Percentiles rank a stretch among this genome's conserved stretches.
phyloP scores from a whole-genome alignment of 148 eudicot genomes.

The Nyssa sinensis region DNA sequence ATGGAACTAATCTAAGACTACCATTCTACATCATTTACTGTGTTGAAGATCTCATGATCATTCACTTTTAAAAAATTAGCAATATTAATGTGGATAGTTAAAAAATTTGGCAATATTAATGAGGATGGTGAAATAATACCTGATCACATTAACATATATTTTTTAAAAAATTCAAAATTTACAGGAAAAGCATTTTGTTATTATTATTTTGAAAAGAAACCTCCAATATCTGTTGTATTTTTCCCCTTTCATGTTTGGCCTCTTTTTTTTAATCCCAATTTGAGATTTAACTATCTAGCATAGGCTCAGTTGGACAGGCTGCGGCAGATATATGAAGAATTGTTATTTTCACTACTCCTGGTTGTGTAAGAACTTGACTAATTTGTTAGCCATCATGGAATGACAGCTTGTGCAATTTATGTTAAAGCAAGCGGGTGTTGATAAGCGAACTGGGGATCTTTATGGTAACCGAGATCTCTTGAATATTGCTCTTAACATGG shows the following conservation, averaged over 20 bases:
- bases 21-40: constrained; percentile 10
- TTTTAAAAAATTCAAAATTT: not conserved
- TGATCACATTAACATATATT: not conserved
- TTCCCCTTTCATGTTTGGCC: not conserved
- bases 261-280: not conserved
- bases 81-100: no score
- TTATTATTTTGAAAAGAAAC: not conserved
- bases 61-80: not conserved
- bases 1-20: constrained; percentile 24
- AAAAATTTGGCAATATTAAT: no score
- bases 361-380: constrained; percentile 2
- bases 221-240: not conserved
- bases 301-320: not conserved
- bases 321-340: not conserved
- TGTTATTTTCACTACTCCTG: not conserved
- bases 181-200: not conserved
- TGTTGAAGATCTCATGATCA: not conserved
- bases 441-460: constrained; percentile 89
- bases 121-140: not conserved
- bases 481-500: constrained; percentile 95
- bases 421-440: constrained; percentile 95
- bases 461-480: constrained; percentile 87
- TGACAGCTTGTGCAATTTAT: constrained; percentile 93
- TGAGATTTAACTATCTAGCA: no score
- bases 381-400: constrained; percentile 8